A percentile compares a stretch with the other conserved stretches of the same genome.
phyloP scores from a whole-genome alignment of 176 grass and related monocot genomes.

The Bothriochloa decipiens region DNA sequence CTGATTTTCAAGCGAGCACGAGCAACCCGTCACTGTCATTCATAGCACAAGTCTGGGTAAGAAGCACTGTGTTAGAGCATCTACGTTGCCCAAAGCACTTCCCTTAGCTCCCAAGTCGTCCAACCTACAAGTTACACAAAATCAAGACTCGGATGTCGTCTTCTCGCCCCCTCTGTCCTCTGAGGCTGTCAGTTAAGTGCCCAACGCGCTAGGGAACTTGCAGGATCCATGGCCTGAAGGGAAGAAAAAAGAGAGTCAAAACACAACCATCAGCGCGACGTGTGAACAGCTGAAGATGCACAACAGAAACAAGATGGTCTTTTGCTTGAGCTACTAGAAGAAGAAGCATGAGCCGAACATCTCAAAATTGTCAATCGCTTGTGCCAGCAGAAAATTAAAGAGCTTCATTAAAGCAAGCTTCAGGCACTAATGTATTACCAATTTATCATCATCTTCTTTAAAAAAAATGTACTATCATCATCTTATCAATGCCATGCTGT shows the following conservation, averaged over 20 bases:
- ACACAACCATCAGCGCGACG: not conserved
- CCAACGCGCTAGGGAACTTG: conserved; percentile 58
- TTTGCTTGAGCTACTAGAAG: not conserved
- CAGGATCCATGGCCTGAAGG: conserved; percentile 70
- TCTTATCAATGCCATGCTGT: not conserved
- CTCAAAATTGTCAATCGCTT: conserved; percentile 4
- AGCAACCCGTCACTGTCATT: not conserved
- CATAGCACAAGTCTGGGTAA: not conserved
- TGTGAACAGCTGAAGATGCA: not conserved
- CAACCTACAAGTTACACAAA: not conserved
- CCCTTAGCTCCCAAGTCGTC: too few relatives aligned
- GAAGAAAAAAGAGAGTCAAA: not conserved
- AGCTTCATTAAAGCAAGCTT: not conserved
- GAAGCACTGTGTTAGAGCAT: not conserved
- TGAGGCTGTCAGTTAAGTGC: not conserved
- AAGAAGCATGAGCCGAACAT: not conserved
- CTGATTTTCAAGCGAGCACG: not conserved
- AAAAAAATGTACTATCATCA: not conserved
- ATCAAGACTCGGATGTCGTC: not conserved
- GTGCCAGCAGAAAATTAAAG: not conserved
- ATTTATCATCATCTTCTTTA: not conserved
- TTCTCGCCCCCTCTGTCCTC: not conserved
- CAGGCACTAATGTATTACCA: not conserved
- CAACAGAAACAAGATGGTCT: not conserved
- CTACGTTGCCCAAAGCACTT: not conserved